Evolutionary conservation across 169 alveolate genomes (phyloP), one percentile per base, ranked within the genome.

Genomic region (Cryptosporidium sp.): DNA sequence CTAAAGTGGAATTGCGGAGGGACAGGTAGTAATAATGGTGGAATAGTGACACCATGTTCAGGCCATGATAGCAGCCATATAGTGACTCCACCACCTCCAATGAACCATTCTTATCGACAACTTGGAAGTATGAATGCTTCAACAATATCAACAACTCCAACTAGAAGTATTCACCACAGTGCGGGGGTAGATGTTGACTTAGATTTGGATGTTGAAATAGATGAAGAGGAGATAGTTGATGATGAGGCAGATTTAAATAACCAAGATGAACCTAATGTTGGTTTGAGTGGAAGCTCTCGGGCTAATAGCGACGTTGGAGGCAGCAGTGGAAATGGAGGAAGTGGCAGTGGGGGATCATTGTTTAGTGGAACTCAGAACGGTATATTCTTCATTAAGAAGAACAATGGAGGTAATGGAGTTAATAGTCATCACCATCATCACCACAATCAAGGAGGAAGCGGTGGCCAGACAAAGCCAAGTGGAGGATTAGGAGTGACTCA

Each of bases 371-470:
- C 35, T 16, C 71, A 58, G 60, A 61, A 44, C 23, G 67, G 86
- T 31, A 75, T 75, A 58, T 75, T 75, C 37, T 75, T 75, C 60
- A 75, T 75, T n/a, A 75, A 75, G 60, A 75, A 75, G 62, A 75
- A 72, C 37, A 72, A 45, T 26, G 29, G 67, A 10, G 35, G n/a
- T 10, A 69, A 29, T 39, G 21, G 42, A 48, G 56, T 48, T n/a
- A 48, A 16, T 48, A 16, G 56, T 16, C 56, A 48, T 6, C 56
- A 48, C 56, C 21, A 48, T 48, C 48, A 42, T 9, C 56, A 48
- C n/a, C 21, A 10, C 8, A n/a, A 48, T 14, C 56, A 48, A 12
- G 56, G 56, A 14, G 56, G 5, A 48, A 14, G 7, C 10, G 69
- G 69, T 8, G 69, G 69, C 4, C 69, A 23, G 12, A 1, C 69